Conservation (phyloP, 257 asterid genomes). For the Nyctanthes arbortristis region DNA sequence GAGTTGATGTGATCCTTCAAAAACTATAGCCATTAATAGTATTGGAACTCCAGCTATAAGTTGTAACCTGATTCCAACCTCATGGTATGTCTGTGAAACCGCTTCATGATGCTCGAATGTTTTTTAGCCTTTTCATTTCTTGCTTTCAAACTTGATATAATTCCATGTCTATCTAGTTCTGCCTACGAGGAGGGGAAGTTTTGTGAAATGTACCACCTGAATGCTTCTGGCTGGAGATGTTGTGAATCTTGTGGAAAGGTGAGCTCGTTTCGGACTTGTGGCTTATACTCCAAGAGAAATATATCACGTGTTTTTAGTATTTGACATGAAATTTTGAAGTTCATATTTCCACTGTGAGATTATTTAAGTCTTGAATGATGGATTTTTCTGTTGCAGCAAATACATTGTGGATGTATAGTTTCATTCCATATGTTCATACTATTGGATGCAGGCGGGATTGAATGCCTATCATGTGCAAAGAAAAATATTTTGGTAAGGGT, state of each 20-base stretch:
- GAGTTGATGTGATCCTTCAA: slow-evolving; percentile 21
- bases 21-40: slow-evolving; percentile 13
- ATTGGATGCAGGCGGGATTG: slow-evolving; percentile 99
- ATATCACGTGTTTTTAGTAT: slow-evolving; percentile 13
- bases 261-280: slow-evolving; percentile 22
- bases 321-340: slow-evolving; percentile 16
- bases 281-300: slow-evolving; percentile 1
- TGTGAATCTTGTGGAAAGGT: slow-evolving; percentile 99
- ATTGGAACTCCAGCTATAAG: slow-evolving; percentile 21
- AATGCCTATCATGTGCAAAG: slow-evolving; percentile 89
- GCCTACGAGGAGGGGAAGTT: slow-evolving; percentile 90
- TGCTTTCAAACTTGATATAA: slow-evolving; percentile 23
- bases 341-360: not conserved
- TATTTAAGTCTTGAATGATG: slow-evolving; percentile 15
- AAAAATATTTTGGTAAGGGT: slow-evolving; percentile 82
- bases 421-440: slow-evolving; percentile 97
- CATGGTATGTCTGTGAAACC: slow-evolving; percentile 21
- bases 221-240: slow-evolving; percentile 97
- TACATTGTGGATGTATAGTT: slow-evolving; percentile 98
- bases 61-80: slow-evolving; percentile 11
- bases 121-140: slow-evolving; percentile 9
- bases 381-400: slow-evolving; percentile 72
- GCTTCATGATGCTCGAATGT: slow-evolving; percentile 14
- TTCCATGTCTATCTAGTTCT: slow-evolving; percentile 45
- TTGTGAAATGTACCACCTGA: slow-evolving; percentile 87